Evolutionary conservation across 306 rosid genomes (phyloP).

Genomic region (Lotus japonicus): DNA sequence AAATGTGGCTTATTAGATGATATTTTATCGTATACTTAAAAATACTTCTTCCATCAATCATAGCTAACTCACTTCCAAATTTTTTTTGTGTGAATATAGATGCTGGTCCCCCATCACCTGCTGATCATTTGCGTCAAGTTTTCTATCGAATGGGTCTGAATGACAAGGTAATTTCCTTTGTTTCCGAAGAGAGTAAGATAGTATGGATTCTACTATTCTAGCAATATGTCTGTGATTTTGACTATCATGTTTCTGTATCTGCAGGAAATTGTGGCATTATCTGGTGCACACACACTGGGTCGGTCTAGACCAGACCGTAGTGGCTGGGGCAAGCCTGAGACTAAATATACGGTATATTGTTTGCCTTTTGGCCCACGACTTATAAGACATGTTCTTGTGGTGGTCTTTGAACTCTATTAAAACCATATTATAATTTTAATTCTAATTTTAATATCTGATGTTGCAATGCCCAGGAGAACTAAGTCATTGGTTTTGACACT

Average conservation of each 20-base stretch:
- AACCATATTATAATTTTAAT: not conserved
- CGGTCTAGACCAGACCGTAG: conserved; percentile 95
- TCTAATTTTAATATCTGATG: not conserved
- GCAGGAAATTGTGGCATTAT: conserved; percentile 96
- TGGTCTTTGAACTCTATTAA: not conserved
- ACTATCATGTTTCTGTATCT: conserved; percentile 23
- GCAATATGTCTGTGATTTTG: conserved; percentile 14
- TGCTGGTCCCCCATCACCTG: conserved; percentile 97
- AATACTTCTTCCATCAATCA: not conserved
- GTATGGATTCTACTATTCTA: too few species aligned
- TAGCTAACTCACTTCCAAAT: conserved; percentile 2
- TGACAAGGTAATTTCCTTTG: conserved; percentile 58
- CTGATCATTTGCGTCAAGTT: conserved; percentile 85
- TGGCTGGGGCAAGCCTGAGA: conserved; percentile 99
- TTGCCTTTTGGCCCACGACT: not conserved
- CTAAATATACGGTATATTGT: conserved; percentile 72
- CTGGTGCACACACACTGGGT: conserved; percentile 96
- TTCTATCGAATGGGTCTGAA: conserved; percentile 90
- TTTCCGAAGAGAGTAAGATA: not conserved
- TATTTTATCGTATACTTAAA: not conserved
- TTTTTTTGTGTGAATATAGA: conserved; percentile 38
- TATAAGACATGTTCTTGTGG: not conserved
- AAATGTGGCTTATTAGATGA: not conserved
- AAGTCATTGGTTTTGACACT: not conserved
- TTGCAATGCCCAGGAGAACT: not conserved